phyloP scores from a whole-genome alignment of 2,329 filamentous ascomycete species.

The Sarocladium brachiariae region DNA sequence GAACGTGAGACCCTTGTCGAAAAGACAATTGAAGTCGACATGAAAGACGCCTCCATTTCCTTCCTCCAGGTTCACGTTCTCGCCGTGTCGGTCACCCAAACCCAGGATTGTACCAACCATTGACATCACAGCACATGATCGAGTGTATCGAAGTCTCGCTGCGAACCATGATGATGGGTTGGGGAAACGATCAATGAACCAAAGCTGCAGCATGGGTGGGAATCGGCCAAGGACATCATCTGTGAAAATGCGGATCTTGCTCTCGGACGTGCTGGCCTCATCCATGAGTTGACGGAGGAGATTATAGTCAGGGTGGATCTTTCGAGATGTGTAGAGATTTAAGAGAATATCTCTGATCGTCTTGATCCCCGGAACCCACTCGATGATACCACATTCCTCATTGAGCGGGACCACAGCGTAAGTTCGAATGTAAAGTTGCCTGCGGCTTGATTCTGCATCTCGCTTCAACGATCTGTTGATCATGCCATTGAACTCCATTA shows the following conservation, averaged over 20 bases:
- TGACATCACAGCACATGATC: slow-evolving; percentile 97
- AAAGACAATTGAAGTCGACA: slow-evolving; percentile 99
- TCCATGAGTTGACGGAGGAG: slow-evolving; percentile 59
- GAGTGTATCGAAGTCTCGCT: slow-evolving; percentile 80
- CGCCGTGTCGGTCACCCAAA: slow-evolving; percentile 89
- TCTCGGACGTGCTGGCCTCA: slow-evolving; percentile 49
- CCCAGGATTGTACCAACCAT: slow-evolving; percentile 95
- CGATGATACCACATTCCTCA: slow-evolving; percentile 95
- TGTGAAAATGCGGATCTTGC: slow-evolving; percentile 65
- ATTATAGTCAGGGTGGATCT: slow-evolving; percentile 62
- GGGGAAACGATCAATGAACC: slow-evolving; percentile 94
- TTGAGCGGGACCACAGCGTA: slow-evolving; percentile 96
- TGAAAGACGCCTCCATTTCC: slow-evolving; percentile 91
- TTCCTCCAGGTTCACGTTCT: slow-evolving; percentile 94
- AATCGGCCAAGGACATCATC: slow-evolving; percentile 59
- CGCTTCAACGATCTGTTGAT: slow-evolving; percentile 93
- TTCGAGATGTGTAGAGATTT: slow-evolving; percentile 67
- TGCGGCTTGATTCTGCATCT: slow-evolving; percentile 82
- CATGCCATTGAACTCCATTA: slow-evolving; percentile 99
- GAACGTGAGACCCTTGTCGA: slow-evolving; percentile 95
- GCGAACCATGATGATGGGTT: slow-evolving; percentile 90
- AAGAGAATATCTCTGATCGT: slow-evolving; percentile 88
- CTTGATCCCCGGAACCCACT: slow-evolving; percentile 96
- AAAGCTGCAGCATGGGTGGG: slow-evolving; percentile 78
- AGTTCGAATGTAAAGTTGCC: slow-evolving; percentile 90